A percentile compares a stretch with the other conserved stretches of the same genome.
These are phyloP conservation scores for Mrakiaceae sp. DNA, from an alignment of 1,284 basidiomycete species.

Conservation along the genomic window DNA sequence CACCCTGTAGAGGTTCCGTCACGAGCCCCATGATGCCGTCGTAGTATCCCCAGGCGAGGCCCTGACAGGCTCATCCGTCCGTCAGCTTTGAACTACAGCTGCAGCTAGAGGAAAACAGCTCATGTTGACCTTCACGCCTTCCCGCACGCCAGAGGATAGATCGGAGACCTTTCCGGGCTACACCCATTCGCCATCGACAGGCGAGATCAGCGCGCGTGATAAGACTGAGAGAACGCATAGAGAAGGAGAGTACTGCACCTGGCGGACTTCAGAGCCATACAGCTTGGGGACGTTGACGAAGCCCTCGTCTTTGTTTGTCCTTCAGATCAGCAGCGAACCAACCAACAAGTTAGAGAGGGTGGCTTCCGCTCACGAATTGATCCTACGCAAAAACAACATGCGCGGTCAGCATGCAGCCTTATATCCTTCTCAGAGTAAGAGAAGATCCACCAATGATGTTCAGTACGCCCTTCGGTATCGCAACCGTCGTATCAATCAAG, in stretches of 20 bases:
- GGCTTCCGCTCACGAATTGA: too few relatives aligned
- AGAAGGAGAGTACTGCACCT: slow-evolving; percentile 1
- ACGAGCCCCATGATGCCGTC: neutral
- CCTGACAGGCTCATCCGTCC: neutral
- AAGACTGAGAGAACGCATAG: too few relatives aligned
- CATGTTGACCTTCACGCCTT: neutral
- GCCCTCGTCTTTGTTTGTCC: slow-evolving; percentile 22
- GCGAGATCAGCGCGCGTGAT: too few relatives aligned
- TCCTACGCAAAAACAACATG: too few relatives aligned
- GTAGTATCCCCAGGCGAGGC: neutral
- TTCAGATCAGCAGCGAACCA: too few relatives aligned
- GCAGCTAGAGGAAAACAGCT: too few relatives aligned
- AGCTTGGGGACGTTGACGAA: slow-evolving; percentile 36
- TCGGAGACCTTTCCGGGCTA: slow-evolving; percentile 35
- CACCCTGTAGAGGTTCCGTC: neutral
- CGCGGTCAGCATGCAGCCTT: too few relatives aligned
- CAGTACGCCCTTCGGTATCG: slow-evolving; percentile 31
- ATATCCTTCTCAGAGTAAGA: too few relatives aligned
- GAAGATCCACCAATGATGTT: too few relatives aligned
- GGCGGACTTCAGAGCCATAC: slow-evolving; percentile 39
- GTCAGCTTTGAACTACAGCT: neutral
- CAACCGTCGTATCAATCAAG: slow-evolving; percentile 40
- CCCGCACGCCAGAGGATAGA: slow-evolving; percentile 34
- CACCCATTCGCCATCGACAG: too few relatives aligned
- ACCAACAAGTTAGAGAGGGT: too few relatives aligned